These are phyloP conservation scores for Alternaria triticina DNA, from an alignment of 2,329 filamentous ascomycete species.

Conservation along the genomic window DNA sequence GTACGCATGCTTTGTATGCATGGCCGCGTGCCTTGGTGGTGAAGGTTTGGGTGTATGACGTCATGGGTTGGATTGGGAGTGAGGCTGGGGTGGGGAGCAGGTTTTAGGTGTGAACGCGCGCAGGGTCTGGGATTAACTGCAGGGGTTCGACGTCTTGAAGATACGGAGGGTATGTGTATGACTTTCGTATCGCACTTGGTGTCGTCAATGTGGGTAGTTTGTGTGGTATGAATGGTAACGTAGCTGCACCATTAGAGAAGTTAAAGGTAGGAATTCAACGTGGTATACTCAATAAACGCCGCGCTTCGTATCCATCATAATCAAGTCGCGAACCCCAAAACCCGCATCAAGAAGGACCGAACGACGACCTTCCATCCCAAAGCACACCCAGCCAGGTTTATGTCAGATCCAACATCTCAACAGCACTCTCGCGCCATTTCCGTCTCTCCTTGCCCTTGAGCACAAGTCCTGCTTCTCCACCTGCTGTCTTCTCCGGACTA, in stretches of 20 bases:
- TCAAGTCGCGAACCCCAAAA: too few relatives aligned
- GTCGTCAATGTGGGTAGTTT: too few relatives aligned
- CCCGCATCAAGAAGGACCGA: neutral
- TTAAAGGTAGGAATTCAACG: neutral
- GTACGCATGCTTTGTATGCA: conserved; percentile 7
- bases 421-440: conserved; percentile 45
- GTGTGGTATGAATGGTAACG: neutral
- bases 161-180: neutral
- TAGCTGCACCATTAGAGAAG: neutral
- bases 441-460: conserved; percentile 35
- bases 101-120: conserved; percentile 12
- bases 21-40: conserved; percentile 7
- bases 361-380: neutral
- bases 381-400: neutral
- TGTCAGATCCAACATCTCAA: conserved; percentile 45
- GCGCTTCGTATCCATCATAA: neutral
- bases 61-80: conserved; percentile 14
- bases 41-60: conserved; percentile 22
- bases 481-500: conserved; percentile 15
- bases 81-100: conserved; percentile 3
- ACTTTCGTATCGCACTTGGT: too few relatives aligned
- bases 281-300: neutral
- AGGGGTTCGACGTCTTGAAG: neutral
- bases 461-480: neutral
- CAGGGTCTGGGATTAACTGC: conserved; percentile 2